phyloP scores from a whole-genome alignment of 352 stramenopile species.

The Phytophthora nicotianae region DNA sequence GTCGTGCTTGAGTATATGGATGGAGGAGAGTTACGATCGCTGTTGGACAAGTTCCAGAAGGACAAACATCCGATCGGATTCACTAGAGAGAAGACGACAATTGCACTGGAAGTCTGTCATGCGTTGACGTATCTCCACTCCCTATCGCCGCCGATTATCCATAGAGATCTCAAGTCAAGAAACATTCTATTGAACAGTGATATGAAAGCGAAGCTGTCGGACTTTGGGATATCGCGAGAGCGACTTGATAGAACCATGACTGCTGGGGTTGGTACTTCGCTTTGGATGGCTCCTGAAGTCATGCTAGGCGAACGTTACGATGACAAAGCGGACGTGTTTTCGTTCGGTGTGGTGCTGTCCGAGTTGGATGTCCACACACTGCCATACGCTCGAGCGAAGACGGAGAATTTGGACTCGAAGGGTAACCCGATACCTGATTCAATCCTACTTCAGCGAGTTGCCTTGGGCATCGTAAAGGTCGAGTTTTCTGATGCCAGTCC shows the following conservation, averaged over 20 bases:
- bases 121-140: slow-evolving; percentile 50
- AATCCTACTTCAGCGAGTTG: slow-evolving; percentile 27
- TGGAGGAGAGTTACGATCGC: slow-evolving; percentile 43
- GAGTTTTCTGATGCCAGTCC: slow-evolving; percentile 27
- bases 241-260: slow-evolving; percentile 42
- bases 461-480: slow-evolving; percentile 27
- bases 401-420: slow-evolving; percentile 19
- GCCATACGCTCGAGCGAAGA: slow-evolving; percentile 26
- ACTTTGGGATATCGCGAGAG: slow-evolving; percentile 60
- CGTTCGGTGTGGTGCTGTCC: slow-evolving; percentile 61
- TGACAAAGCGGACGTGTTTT: slow-evolving; percentile 62
- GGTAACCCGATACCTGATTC: slow-evolving; percentile 22
- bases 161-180: slow-evolving; percentile 42
- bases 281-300: slow-evolving; percentile 67
- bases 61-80: slow-evolving; percentile 25
- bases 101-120: slow-evolving; percentile 43
- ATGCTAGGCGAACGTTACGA: slow-evolving; percentile 66
- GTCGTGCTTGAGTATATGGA: slow-evolving; percentile 59
- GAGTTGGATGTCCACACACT: slow-evolving; percentile 51
- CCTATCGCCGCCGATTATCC: slow-evolving; percentile 29
- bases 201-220: slow-evolving; percentile 59
- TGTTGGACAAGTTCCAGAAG: slow-evolving; percentile 40
- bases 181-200: slow-evolving; percentile 61
- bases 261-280: slow-evolving; percentile 52
- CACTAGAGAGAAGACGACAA: slow-evolving; percentile 20